A percentile compares a stretch with the other conserved stretches of the same genome.
Conservation (phyloP, 2,329 filamentous ascomycete species). For the Passalora sequoiae region DNA sequence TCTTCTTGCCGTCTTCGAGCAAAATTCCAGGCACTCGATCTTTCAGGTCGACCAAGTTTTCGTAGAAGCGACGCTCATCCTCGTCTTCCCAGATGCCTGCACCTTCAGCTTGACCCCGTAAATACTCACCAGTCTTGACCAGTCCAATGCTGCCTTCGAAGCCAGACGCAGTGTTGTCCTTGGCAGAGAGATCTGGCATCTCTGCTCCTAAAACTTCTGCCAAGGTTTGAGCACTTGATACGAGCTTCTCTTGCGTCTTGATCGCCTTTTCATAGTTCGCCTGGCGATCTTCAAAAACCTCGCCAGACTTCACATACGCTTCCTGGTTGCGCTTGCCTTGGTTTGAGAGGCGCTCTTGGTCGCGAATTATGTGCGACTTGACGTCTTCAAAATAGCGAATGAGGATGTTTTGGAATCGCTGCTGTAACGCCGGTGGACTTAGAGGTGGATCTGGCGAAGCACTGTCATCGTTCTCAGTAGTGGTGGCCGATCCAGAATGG, state of each 20-base stretch:
- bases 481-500: slow-evolving; percentile 47
- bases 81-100: slow-evolving; percentile 98
- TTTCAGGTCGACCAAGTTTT: slow-evolving; percentile 90
- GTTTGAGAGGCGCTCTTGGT: slow-evolving; percentile 79
- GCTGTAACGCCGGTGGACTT: slow-evolving; percentile 68
- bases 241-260: slow-evolving; percentile 84
- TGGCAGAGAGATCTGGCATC: slow-evolving; percentile 88
- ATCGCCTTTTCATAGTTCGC: slow-evolving; percentile 91
- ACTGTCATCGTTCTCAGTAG: slow-evolving; percentile 48
- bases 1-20: slow-evolving; percentile 91
- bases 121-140: slow-evolving; percentile 88
- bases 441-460: slow-evolving; percentile 65
- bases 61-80: slow-evolving; percentile 95
- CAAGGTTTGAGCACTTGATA: slow-evolving; percentile 83
- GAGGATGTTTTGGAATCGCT: slow-evolving; percentile 80
- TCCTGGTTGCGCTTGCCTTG: slow-evolving; percentile 95
- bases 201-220: slow-evolving; percentile 83
- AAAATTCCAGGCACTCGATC: slow-evolving; percentile 92
- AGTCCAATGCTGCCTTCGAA: slow-evolving; percentile 79
- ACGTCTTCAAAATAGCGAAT: slow-evolving; percentile 89
- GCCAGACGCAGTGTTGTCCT: slow-evolving; percentile 62
- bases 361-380: slow-evolving; percentile 78
- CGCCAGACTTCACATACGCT: slow-evolving; percentile 95
- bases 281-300: slow-evolving; percentile 96
- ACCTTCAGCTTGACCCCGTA: slow-evolving; percentile 83